Percentiles rank a stretch among this genome's conserved stretches.
phyloP scores from a whole-genome alignment of 2,329 filamentous ascomycete species.

The Diatrype stigma region DNA sequence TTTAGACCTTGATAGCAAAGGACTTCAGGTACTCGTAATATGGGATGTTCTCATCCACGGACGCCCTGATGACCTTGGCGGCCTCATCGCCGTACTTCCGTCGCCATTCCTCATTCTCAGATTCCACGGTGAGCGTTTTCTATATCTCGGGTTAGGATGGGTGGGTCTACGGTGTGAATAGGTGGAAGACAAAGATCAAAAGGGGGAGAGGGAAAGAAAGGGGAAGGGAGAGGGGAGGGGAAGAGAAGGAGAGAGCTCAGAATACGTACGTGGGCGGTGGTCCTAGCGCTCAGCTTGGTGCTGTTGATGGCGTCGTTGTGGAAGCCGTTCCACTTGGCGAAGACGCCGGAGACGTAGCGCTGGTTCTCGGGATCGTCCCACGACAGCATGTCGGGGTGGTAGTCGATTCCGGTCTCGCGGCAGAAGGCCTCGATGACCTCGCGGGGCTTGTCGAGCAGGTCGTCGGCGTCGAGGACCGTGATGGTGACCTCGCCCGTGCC shows the following conservation, averaged over 20 bases:
- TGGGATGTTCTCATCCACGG: conserved; percentile 65
- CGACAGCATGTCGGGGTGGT: conserved; percentile 70
- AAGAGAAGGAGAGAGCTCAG: conserved; percentile 4
- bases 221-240: conserved; percentile 1
- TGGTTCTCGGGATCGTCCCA: conserved; percentile 79
- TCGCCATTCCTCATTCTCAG: conserved; percentile 67
- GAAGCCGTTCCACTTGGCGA: conserved; percentile 97
- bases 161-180: conserved; percentile 10
- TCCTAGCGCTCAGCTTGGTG: conserved; percentile 67
- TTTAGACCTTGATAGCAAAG: conserved; percentile 63
- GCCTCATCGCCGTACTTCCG: conserved; percentile 71
- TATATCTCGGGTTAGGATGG: conserved; percentile 32
- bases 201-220: too few species aligned
- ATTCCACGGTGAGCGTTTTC: conserved; percentile 59
- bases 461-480: conserved; percentile 89
- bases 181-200: not conserved
- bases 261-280: conserved; percentile 58
- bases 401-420: conserved; percentile 73
- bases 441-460: conserved; percentile 81
- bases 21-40: conserved; percentile 81
- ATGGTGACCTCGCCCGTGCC: conserved; percentile 52
- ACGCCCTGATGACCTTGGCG: conserved; percentile 64
- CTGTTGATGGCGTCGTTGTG: conserved; percentile 92
- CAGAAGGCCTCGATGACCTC: conserved; percentile 76
- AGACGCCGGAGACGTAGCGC: conserved; percentile 63